Evolutionary conservation across 192 early-diverging fungal species (phyloP).

Genomic region (Coemansia sp.): DNA sequence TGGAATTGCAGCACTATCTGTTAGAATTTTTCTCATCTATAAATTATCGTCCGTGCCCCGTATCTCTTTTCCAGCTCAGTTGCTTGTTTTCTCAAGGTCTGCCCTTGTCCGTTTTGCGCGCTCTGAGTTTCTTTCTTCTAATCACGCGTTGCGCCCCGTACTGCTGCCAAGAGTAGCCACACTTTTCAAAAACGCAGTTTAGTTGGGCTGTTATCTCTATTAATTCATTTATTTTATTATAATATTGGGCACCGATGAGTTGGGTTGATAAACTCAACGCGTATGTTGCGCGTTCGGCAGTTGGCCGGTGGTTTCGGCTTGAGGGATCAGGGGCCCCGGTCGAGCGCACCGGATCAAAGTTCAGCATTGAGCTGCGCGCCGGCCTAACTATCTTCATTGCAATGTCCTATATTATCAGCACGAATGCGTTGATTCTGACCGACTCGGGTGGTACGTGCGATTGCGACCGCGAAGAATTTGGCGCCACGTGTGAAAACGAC

Average conservation of each 20-base stretch:
- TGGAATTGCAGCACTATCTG: too few species aligned
- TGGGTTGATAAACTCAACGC: constrained; percentile 59
- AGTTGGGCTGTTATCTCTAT: too few species aligned
- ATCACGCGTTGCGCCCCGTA: too few species aligned
- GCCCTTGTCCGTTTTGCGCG: too few species aligned
- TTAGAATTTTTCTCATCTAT: too few species aligned
- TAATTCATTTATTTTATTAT: too few species aligned
- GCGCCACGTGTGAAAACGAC: constrained; percentile 60
- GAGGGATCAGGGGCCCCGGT: constrained; percentile 60
- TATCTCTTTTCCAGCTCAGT: too few species aligned
- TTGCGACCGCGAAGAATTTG: constrained; percentile 57
- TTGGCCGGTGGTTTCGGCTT: constrained; percentile 65
- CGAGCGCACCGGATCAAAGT: constrained; percentile 64
- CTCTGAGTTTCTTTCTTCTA: too few species aligned
- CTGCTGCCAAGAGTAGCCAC: too few species aligned
- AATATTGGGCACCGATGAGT: constrained; percentile 9
- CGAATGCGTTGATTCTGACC: constrained; percentile 72
- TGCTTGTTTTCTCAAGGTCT: too few species aligned
- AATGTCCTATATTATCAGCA: constrained; percentile 74
- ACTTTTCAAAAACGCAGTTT: too few species aligned
- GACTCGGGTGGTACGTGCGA: constrained; percentile 77
- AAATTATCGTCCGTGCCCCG: too few species aligned
- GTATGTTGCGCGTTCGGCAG: constrained; percentile 55
- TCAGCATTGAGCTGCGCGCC: constrained; percentile 68
- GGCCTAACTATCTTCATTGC: constrained; percentile 68